These are phyloP conservation scores for Myochromella boudieri DNA, from an alignment of 768 basidiomycete genomes.

Conservation along the genomic window DNA sequence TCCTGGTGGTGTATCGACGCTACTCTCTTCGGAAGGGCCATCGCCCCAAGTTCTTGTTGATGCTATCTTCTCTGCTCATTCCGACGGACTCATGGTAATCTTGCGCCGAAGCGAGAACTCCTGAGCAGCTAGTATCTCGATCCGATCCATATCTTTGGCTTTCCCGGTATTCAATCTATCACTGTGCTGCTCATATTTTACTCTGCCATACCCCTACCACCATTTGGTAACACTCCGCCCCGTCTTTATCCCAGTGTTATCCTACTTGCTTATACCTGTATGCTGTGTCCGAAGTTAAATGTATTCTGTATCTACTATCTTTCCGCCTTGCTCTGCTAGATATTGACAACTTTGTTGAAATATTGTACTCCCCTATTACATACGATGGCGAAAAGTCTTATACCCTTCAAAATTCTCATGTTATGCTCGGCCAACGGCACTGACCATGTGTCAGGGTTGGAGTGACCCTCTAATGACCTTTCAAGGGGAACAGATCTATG, in stretches of 20 bases:
- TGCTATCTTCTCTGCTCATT: conserved; percentile 84
- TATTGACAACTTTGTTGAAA: no score
- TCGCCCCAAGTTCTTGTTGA: conserved; percentile 59
- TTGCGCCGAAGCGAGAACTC: conserved; percentile 42
- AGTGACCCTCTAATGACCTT: no score
- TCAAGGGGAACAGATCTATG: no score
- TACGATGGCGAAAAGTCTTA: no score
- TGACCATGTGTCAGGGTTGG: no score
- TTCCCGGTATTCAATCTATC: neutral
- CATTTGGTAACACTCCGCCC: neutral
- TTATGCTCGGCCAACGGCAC: no score
- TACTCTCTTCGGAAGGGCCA: conserved; percentile 18
- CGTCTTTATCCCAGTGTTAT: conserved; percentile 1
- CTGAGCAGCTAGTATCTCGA: conserved; percentile 1
- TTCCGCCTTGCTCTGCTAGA: conserved; percentile 1
- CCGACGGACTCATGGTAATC: conserved; percentile 82
- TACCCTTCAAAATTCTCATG: no score
- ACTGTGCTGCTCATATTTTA: conserved; percentile 2
- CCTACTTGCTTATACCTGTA: conserved; percentile 3
- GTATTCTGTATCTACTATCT: conserved; percentile 7
- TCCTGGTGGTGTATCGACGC: conserved; percentile 6
- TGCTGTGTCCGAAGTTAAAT: conserved; percentile 4
- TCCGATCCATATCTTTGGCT: conserved; percentile 1
- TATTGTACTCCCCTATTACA: neutral
- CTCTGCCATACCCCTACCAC: neutral